Evolutionary conservation across 2,329 filamentous ascomycete species (phyloP).

Genomic region (Scedosporium aurantiacum): DNA sequence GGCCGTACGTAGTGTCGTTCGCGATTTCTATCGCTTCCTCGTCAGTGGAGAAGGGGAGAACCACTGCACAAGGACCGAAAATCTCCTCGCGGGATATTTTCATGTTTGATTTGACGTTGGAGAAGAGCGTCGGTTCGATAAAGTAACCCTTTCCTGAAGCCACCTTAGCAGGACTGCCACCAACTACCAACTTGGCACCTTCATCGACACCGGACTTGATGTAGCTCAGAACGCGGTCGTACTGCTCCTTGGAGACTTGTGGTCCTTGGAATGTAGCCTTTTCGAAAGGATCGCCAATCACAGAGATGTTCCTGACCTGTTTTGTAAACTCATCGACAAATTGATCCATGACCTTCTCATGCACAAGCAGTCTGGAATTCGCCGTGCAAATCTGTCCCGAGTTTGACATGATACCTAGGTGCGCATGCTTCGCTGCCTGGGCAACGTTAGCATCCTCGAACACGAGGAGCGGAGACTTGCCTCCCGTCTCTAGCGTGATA

Average conservation of each 20-base stretch:
- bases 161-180: constrained; percentile 25
- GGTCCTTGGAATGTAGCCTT: constrained; percentile 57
- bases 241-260: constrained; percentile 53
- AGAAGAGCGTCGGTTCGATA: constrained; percentile 28
- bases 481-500: constrained; percentile 48
- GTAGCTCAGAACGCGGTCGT: constrained; percentile 53
- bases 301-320: constrained; percentile 39
- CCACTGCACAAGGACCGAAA: constrained; percentile 27
- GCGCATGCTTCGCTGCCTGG: constrained; percentile 46
- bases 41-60: constrained; percentile 25
- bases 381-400: constrained; percentile 51
- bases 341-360: constrained; percentile 43
- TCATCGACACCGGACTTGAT: constrained; percentile 53
- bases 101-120: constrained; percentile 24
- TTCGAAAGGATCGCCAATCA: constrained; percentile 54
- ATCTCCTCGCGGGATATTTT: constrained; percentile 29
- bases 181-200: constrained; percentile 40
- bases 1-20: constrained; percentile 43
- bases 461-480: constrained; percentile 48
- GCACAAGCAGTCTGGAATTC: constrained; percentile 47
- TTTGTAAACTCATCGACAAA: constrained; percentile 53
- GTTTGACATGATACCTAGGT: constrained; percentile 37
- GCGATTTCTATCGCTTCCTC: constrained; percentile 25
- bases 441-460: constrained; percentile 51
- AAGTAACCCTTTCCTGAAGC: constrained; percentile 27